These are phyloP conservation scores for Termitomyces sp. DNA, from an alignment of 768 basidiomycete genomes.

Conservation along the genomic window DNA sequence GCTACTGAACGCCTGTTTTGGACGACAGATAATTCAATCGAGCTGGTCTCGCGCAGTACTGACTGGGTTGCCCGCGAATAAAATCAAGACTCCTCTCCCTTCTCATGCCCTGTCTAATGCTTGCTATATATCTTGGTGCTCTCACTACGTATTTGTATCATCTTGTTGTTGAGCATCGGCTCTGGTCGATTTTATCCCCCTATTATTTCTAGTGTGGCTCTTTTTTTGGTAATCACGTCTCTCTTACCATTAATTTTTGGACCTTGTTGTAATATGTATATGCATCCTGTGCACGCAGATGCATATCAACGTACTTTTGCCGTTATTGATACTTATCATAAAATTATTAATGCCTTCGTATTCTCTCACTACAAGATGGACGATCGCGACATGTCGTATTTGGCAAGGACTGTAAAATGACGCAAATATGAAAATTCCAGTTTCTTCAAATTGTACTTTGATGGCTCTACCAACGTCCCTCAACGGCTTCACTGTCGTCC, in stretches of 20 bases:
- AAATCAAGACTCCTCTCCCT: not conserved
- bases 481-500: constrained; percentile 46
- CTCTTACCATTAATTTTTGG: constrained; percentile 1
- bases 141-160: constrained; percentile 12
- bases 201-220: not conserved
- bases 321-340: not conserved
- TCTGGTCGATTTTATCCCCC: not conserved
- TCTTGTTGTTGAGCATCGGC: constrained; percentile 5
- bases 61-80: constrained; percentile 82
- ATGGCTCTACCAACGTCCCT: constrained; percentile 26
- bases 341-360: not conserved
- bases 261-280: constrained; percentile 11
- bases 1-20: constrained; percentile 91
- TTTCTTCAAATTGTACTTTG: not conserved
- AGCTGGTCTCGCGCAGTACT: constrained; percentile 77
- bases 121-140: constrained; percentile 14
- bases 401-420: constrained; percentile 1
- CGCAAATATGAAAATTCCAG: constrained; percentile 1
- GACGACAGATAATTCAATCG: constrained; percentile 87
- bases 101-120: constrained; percentile 1
- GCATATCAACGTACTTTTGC: not conserved
- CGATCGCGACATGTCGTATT: not conserved
- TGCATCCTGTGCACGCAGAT: not conserved
- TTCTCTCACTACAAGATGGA: not conserved
- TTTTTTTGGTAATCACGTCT: constrained; percentile 9